phyloP scores from a whole-genome alignment of 352 stramenopile genomes.

The Globisporangium parvum region DNA sequence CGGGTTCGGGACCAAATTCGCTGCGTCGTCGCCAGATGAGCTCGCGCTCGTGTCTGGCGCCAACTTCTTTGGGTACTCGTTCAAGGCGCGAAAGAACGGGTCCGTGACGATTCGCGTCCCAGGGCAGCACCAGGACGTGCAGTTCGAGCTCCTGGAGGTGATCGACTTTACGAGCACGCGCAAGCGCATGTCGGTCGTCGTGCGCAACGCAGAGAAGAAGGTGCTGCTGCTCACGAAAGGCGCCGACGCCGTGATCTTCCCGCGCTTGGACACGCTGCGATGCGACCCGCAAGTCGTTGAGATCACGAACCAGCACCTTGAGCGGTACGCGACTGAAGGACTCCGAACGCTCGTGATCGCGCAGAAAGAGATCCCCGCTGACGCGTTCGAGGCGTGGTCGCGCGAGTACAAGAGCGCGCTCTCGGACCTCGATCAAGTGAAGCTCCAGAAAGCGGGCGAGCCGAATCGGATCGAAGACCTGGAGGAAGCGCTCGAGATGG shows the following conservation, averaged over 20 bases:
- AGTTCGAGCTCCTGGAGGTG: conserved; percentile 91
- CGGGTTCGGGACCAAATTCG: conserved; percentile 42
- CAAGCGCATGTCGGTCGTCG: conserved; percentile 98
- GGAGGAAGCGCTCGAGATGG: conserved; percentile 71
- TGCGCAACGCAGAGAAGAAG: conserved; percentile 66
- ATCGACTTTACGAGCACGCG: conserved; percentile 98
- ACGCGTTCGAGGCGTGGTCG: conserved; percentile 69
- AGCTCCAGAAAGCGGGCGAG: conserved; percentile 45
- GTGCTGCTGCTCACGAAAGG: conserved; percentile 80
- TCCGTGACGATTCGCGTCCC: conserved; percentile 49
- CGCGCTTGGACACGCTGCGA: conserved; percentile 33
- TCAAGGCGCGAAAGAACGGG: conserved; percentile 59
- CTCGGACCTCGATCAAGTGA: conserved; percentile 64
- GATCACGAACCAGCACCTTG: conserved; percentile 68
- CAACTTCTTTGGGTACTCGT: conserved; percentile 77
- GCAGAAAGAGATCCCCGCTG: conserved; percentile 62
- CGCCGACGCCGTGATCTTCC: conserved; percentile 80
- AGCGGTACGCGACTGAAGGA: conserved; percentile 80
- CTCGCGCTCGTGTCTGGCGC: conserved; percentile 75
- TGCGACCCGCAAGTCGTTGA: conserved; percentile 46
- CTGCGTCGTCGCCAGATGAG: conserved; percentile 77
- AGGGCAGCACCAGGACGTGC: conserved; percentile 22
- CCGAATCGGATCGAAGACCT: conserved; percentile 75
- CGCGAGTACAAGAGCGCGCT: conserved; percentile 68
- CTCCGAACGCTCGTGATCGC: conserved; percentile 88